phyloP scores from a whole-genome alignment of 2,329 filamentous ascomycete genomes.

The Penicillium fuscoglaucum region DNA sequence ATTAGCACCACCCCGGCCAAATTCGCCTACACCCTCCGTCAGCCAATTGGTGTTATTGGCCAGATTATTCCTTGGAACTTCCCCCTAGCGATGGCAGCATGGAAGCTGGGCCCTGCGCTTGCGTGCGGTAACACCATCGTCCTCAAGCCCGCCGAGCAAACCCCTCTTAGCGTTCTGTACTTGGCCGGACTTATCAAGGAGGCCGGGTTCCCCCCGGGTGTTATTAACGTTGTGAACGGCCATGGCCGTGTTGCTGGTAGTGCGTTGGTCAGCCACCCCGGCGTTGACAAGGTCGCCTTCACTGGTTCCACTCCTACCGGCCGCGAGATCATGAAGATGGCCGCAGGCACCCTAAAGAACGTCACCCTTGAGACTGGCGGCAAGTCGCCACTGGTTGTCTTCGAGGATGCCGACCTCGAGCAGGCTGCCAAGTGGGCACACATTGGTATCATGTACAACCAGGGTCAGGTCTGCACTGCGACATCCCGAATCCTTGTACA shows the following conservation, averaged over 20 bases:
- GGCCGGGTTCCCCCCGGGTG: conserved; percentile 28
- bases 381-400: conserved; percentile 48
- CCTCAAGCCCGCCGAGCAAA: conserved; percentile 29
- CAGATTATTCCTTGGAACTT: conserved; percentile 93
- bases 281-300: conserved; percentile 27
- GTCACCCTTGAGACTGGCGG: conserved; percentile 52
- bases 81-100: conserved; percentile 42
- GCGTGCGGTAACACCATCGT: conserved; percentile 29
- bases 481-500: conserved; percentile 67
- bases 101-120: conserved; percentile 28
- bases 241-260: conserved; percentile 27
- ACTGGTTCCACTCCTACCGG: conserved; percentile 27
- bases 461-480: conserved; percentile 66
- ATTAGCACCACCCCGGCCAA: conserved; percentile 60
- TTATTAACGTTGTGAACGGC: conserved; percentile 28
- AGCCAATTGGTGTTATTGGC: conserved; percentile 78
- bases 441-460: conserved; percentile 59
- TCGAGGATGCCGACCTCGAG: conserved; percentile 49
- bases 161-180: conserved; percentile 27
- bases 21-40: conserved; percentile 79
- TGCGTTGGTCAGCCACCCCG: conserved; percentile 23
- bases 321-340: conserved; percentile 31
- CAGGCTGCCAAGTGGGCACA: conserved; percentile 44
- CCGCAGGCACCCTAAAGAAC: conserved; percentile 44
- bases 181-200: conserved; percentile 25